Conservation (phyloP, 2,329 filamentous ascomycete species). For the Aspergillus fumigatus region DNA sequence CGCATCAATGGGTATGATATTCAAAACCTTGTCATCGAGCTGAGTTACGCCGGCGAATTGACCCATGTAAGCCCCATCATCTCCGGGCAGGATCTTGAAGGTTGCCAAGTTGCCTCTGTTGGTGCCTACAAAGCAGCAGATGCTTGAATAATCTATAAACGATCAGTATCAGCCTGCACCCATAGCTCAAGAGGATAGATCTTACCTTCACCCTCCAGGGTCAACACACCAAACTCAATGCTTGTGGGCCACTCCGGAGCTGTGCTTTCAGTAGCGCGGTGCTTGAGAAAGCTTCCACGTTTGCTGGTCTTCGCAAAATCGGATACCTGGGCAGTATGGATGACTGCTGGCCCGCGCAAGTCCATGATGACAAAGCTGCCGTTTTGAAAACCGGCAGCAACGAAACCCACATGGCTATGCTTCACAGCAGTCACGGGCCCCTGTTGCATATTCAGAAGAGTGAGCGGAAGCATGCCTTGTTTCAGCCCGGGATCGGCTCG, state of each 20-base stretch:
- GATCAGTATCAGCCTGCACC: slow-evolving; percentile 19
- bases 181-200: not conserved
- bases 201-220: slow-evolving; percentile 75
- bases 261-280: slow-evolving; percentile 45
- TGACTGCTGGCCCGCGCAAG: slow-evolving; percentile 77
- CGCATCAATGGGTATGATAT: slow-evolving; percentile 72
- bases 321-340: slow-evolving; percentile 67
- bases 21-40: slow-evolving; percentile 66
- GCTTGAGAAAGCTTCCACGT: slow-evolving; percentile 63
- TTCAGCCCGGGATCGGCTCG: slow-evolving; percentile 69
- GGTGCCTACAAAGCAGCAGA: slow-evolving; percentile 87
- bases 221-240: slow-evolving; percentile 91
- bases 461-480: slow-evolving; percentile 74
- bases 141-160: slow-evolving; percentile 73
- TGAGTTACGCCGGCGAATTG: slow-evolving; percentile 64
- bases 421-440: slow-evolving; percentile 75
- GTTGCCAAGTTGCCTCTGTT: slow-evolving; percentile 78
- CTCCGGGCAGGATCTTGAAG: slow-evolving; percentile 79
- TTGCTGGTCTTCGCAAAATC: slow-evolving; percentile 77
- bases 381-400: slow-evolving; percentile 78
- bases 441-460: slow-evolving; percentile 76
- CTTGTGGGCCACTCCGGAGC: slow-evolving; percentile 69
- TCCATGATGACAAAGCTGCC: slow-evolving; percentile 81
- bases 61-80: slow-evolving; percentile 65
- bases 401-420: slow-evolving; percentile 89